Base-by-base conservation (phyloP, 768 basidiomycete species). In the Candolleomyces eurysporus region DNA sequence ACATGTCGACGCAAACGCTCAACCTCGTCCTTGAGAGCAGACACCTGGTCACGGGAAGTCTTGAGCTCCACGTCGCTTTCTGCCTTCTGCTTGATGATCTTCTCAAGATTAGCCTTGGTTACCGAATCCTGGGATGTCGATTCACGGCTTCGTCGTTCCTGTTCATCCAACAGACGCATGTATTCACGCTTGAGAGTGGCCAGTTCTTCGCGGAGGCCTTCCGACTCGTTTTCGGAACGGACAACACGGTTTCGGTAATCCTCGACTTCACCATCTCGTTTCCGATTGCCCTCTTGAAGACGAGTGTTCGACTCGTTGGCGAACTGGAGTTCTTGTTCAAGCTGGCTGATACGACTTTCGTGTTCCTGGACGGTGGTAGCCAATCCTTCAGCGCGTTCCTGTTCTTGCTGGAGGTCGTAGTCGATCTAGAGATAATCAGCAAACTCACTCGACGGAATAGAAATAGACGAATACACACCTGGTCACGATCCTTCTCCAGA, bases 1-100 rank as follows among this genome's bases (percentile, higher is more conserved):
- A 92, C 77, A 59, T 89, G 88, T 57, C 78, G 72, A 56, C 85
- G 78, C 49, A 91, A 71, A 14, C 79, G 76, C 60, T 88, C 85
- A 8, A 87, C 72, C 65, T 92, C 90, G 19, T 80, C 81, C 59
- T 81, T 78, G 63, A 89, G 73, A 10, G 75, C 75, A 16, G 64
- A 69, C 13, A 85, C 73, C 13, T 84, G 78, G 51, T 88, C 85
- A 60, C 79, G 77, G 53, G 80, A 75, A 14, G 78, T 75, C 48
- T 73, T 76, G 43, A 81, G 69, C 64, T 83, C 81, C 8, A 84
- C 75, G 17, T 89, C 85, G 6, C 75, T 72, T 59, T 87, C 83
- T 0, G 84, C 84, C 69, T 83, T 85, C 63, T 83, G 78, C 45
- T 77, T 74, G 19, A 87, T 72, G 19, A 83, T 69, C 6, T 76